A percentile compares a stretch with the other conserved stretches of the same genome.
phyloP scores from a whole-genome alignment of 306 rosid genomes.

The Cicer arietinum region DNA sequence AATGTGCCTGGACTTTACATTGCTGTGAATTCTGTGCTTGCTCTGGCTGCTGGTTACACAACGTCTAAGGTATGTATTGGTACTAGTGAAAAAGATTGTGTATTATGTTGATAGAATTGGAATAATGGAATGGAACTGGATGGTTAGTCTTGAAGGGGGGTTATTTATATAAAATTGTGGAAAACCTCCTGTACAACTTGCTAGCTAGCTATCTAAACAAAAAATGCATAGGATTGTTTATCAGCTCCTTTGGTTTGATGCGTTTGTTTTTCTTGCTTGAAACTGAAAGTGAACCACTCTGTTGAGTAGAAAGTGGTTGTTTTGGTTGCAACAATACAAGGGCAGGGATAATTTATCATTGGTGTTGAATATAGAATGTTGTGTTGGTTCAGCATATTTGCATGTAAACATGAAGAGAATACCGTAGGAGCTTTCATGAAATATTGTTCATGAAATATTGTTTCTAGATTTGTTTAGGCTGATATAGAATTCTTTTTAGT shows the following conservation, averaged over 20 bases:
- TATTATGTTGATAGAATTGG: slow-evolving; percentile 35
- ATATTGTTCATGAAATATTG: slow-evolving; percentile 7
- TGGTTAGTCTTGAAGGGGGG: slow-evolving; percentile 31
- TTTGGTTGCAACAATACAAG: slow-evolving; percentile 1
- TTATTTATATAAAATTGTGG: slow-evolving; percentile 21
- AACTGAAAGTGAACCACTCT: slow-evolving; percentile 4
- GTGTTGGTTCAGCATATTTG: slow-evolving; percentile 14
- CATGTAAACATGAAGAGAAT: slow-evolving; percentile 9
- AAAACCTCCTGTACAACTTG: not conserved
- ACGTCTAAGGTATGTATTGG: slow-evolving; percentile 94
- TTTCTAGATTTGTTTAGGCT: slow-evolving; percentile 44
- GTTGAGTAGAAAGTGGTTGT: slow-evolving; percentile 11
- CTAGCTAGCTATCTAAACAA: slow-evolving; percentile 23
- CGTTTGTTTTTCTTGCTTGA: slow-evolving; percentile 27
- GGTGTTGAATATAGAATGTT: slow-evolving; percentile 32
- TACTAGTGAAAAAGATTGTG: slow-evolving; percentile 6
- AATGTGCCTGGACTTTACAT: slow-evolving; percentile 98
- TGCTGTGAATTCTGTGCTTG: slow-evolving; percentile 96
- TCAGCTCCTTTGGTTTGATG: slow-evolving; percentile 21
- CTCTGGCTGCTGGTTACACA: slow-evolving; percentile 99
- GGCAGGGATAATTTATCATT: not conserved
- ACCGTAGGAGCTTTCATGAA: slow-evolving; percentile 9
- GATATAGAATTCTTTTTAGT: slow-evolving; percentile 70
- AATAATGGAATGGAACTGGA: slow-evolving; percentile 39
- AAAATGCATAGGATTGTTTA: not conserved